Base-by-base conservation (phyloP, 2,329 filamentous ascomycete species). In the Fonsecaea pugnacius region DNA sequence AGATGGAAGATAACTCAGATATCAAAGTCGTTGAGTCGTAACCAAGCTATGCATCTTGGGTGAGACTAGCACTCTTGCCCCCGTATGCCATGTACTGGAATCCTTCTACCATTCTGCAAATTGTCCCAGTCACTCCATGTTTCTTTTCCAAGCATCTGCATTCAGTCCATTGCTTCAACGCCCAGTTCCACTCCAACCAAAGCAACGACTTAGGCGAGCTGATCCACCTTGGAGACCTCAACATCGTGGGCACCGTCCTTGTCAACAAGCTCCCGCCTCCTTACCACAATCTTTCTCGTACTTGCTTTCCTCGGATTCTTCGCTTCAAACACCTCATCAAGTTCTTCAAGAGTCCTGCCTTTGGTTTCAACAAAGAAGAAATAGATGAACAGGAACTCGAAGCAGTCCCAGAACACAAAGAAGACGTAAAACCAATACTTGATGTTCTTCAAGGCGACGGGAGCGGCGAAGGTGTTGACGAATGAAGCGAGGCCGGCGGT, bases 371-470 rank as follows among this genome's bases (percentile, higher is more conserved):
- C 68, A 51, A 70, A 67, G 51, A 60, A 70, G 59, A 70, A 70
- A 58, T 69, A 72, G 33, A 70, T 70, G 18, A 67, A 48, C 16
- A 69, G 50, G 48, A 53, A 56, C 56, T 71, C 65, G 40, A 71
- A 63, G 30, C 69, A 55, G 36, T 70, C 67, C 73, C 74, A 76
- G 7, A 70, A 67, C 27, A 69, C 67, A 69, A 84, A 83, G 33
- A 78, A 69, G 51, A 85, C 83, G 69, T 85, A 85, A 0, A 82
- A 82, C 65, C 79, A 78, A 81, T 82, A 85, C 0, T 75, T 78
- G 50, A 85, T 84, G 55, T 79, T 77, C 24, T 79, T 73, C 33
- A 85, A 73, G 1, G 81, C 77, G 1, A 84, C 79, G 0, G 78
- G 78, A 66, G 80, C 78, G 1, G 79, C 80, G 70, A 78, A 82